These are phyloP conservation scores for Pythium sp. DNA, from an alignment of 352 stramenopile species.

Conservation along the genomic window DNA sequence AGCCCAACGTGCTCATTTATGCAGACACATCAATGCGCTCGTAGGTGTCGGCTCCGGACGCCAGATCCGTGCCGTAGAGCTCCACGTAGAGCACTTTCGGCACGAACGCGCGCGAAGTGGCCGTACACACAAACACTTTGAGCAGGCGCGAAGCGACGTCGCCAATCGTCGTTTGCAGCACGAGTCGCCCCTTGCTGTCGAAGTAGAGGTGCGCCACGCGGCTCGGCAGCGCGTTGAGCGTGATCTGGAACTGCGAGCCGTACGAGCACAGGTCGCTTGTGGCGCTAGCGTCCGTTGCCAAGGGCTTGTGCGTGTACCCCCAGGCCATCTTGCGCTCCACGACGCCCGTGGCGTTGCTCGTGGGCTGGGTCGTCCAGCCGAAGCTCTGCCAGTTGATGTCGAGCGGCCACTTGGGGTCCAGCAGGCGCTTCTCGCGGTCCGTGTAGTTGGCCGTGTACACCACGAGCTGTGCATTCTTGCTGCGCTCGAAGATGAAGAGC, in stretches of 20 bases:
- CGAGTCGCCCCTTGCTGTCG: constrained; percentile 45
- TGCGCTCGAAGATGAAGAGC: constrained; percentile 73
- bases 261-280: not conserved
- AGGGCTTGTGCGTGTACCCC: constrained; percentile 61
- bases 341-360: constrained; percentile 62
- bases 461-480: constrained; percentile 79
- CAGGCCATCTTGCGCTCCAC: constrained; percentile 66
- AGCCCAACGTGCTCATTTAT: not conserved
- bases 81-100: constrained; percentile 78
- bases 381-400: constrained; percentile 86
- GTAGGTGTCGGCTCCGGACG: constrained; percentile 49
- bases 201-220: constrained; percentile 55
- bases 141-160: constrained; percentile 45
- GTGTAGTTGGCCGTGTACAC: constrained; percentile 72
- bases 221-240: constrained; percentile 64
- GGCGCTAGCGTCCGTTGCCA: constrained; percentile 6
- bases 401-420: constrained; percentile 64
- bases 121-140: constrained; percentile 76
- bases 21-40: constrained; percentile 53
- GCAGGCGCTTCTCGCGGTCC: constrained; percentile 38
- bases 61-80: constrained; percentile 56
- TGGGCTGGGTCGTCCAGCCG: constrained; percentile 65
- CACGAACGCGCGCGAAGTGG: constrained; percentile 52
- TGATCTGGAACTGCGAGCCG: constrained; percentile 53
- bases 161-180: constrained; percentile 59